Percentiles rank a stretch among this genome's conserved stretches.
These are phyloP conservation scores for Oryza meyeriana DNA, from an alignment of 176 grass and related monocot species.

Conservation along the genomic window DNA sequence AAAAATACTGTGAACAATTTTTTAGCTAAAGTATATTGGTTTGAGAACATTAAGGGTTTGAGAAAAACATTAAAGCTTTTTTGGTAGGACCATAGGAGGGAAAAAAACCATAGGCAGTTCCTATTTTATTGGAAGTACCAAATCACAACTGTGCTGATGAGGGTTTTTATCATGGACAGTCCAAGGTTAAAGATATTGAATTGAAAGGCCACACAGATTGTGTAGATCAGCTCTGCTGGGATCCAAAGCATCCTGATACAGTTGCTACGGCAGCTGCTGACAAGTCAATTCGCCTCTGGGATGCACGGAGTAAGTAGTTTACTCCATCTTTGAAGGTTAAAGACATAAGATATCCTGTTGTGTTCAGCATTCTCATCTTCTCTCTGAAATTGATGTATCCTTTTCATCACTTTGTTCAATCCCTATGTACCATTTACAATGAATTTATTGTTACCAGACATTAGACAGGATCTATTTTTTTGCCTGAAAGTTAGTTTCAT, in stretches of 20 bases:
- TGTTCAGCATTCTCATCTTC: slow-evolving; percentile 30
- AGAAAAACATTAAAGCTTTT: neutral
- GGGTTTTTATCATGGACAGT: slow-evolving; percentile 51
- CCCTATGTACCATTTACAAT: slow-evolving; percentile 5
- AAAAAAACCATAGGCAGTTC: neutral
- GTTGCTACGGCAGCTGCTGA: slow-evolving; percentile 98
- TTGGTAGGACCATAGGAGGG: neutral
- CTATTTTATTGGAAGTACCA: slow-evolving; percentile 1
- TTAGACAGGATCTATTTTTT: slow-evolving; percentile 15
- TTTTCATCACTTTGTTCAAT: neutral
- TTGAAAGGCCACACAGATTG: slow-evolving; percentile 95
- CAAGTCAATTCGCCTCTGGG: slow-evolving; percentile 95
- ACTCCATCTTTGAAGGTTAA: slow-evolving; percentile 21
- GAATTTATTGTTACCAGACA: slow-evolving; percentile 5
- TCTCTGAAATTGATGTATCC: neutral
- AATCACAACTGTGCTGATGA: slow-evolving; percentile 24
- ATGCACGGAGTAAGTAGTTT: slow-evolving; percentile 82
- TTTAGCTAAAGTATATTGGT: neutral
- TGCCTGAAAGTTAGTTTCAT: neutral
- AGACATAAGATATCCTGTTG: slow-evolving; percentile 9
- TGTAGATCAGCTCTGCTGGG: slow-evolving; percentile 99
- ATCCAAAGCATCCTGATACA: slow-evolving; percentile 93
- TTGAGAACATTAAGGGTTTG: neutral
- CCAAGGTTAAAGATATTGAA: slow-evolving; percentile 97
- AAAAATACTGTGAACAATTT: slow-evolving; percentile 12